Base-by-base conservation (phyloP, 2,329 filamentous ascomycete genomes). In the Hymenoscyphus infarciens region DNA sequence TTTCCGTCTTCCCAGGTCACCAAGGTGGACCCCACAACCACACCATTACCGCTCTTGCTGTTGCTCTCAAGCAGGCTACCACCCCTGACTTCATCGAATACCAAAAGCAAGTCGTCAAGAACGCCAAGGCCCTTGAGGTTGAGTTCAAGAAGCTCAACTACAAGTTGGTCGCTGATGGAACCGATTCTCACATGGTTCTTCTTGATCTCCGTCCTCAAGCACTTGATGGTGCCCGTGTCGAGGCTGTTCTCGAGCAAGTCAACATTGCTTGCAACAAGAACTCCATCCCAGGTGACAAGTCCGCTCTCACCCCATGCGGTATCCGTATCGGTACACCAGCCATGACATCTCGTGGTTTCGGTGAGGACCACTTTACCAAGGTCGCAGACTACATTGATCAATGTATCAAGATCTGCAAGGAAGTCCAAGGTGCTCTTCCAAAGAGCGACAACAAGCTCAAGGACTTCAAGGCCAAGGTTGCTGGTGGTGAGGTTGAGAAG, bases 241-340 rank as follows among this genome's bases (percentile, higher is more conserved):
- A 99, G 84, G 89, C 91, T 66, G 90, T 99, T 64, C 88, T 99
- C 22, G 95, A 99, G 83, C 90, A 96, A 78, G 95, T 97, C 80
- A 96, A 97, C 83, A 96, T 99, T 77, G 93, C 95, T 66, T 96
- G 92, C 86, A 99, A 99, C 88, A 99, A 99, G 88, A 99, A 99
- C 87, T 89, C 91, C 65, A 95, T 97, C 64, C 95, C 95, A 49
- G 95, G 95, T 67, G 95, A 99, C 84, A 97, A 96, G 84, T 96
- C 91, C 63, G 95, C 95, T 57, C 86, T 99, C 70, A 97, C 92
- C 68, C 95, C 95, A 61, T 92, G 88, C 74, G 95, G 95, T 82
- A 88, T 99, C 77, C 92, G 95, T 71, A 96, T 99, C 73, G 95
- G 95, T 74, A 95, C 93, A 55, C 95, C 95, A 56, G 95, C 95